Percentiles rank a stretch among this genome's conserved stretches.
These are phyloP conservation scores for Ettlia oleoabundans DNA, from an alignment of 139 green algal species.

Conservation along the genomic window DNA sequence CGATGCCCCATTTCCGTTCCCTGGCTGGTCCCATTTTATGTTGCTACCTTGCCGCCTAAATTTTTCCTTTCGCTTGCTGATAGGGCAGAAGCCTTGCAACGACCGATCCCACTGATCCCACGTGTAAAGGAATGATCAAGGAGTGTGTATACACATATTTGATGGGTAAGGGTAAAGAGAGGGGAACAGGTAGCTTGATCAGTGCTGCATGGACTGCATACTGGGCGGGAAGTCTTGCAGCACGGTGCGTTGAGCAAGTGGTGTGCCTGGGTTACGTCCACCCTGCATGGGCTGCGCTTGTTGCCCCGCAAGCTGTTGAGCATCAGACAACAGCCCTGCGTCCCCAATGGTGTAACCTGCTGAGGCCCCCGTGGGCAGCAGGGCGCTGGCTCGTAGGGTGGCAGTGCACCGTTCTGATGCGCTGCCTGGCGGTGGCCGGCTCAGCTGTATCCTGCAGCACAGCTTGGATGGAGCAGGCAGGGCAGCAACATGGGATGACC, in stretches of 20 bases:
- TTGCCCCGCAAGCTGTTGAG: not conserved
- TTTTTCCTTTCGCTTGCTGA: not conserved
- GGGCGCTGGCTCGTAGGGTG: constrained; percentile 9
- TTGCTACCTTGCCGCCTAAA: not conserved
- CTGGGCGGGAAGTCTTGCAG: too few relatives aligned
- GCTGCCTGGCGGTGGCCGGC: not conserved
- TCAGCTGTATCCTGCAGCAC: too few relatives aligned
- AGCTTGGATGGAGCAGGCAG: too few relatives aligned
- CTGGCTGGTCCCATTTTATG: too few relatives aligned
- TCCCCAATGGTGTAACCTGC: not conserved
- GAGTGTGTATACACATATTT: too few relatives aligned
- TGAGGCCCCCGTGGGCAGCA: not conserved
- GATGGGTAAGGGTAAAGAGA: not conserved
- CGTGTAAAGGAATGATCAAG: too few relatives aligned
- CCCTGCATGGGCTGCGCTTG: too few relatives aligned
- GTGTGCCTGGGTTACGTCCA: too few relatives aligned
- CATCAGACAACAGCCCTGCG: not conserved
- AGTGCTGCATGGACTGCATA: constrained; percentile 20
- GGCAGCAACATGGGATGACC: too few relatives aligned
- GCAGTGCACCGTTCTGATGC: not conserved
- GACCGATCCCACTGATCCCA: not conserved
- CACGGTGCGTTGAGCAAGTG: too few relatives aligned
- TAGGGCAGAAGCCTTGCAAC: not conserved
- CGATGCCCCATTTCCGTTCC: too few relatives aligned
- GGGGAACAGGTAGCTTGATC: not conserved